Conservation (phyloP, 371 early-diverging fungal genomes). For the Syncephalastrum racemosum region DNA sequence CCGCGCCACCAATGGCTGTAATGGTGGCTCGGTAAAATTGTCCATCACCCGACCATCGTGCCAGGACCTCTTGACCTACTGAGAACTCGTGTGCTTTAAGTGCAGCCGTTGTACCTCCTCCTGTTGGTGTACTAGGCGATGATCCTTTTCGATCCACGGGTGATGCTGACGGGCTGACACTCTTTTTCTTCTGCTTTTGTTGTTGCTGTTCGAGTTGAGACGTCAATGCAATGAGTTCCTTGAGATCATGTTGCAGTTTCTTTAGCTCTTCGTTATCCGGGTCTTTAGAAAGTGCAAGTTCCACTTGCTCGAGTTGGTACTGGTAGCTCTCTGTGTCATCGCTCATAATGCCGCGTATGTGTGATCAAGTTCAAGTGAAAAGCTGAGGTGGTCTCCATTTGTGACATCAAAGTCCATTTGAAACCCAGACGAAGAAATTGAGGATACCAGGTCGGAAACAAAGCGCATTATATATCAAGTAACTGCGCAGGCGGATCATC, state of each 20-base stretch:
- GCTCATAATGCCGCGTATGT: neutral
- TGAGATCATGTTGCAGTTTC: conserved; percentile 67
- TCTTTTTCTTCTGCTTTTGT: conserved; percentile 8
- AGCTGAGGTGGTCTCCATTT: too few species aligned
- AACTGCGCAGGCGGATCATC: too few species aligned
- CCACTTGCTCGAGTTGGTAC: conserved; percentile 75
- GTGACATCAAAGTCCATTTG: too few species aligned
- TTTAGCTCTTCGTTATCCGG: conserved; percentile 70
- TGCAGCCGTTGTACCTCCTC: conserved; percentile 10
- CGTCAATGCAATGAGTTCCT: conserved; percentile 69
- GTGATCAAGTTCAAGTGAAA: too few species aligned
- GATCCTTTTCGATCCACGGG: conserved; percentile 3
- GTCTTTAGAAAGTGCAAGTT: conserved; percentile 66
- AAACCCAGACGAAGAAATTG: too few species aligned
- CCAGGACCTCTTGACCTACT: conserved; percentile 62
- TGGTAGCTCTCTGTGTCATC: conserved; percentile 67
- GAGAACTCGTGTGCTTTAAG: conserved; percentile 30
- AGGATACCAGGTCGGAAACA: too few species aligned
- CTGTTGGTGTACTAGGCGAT: conserved; percentile 9
- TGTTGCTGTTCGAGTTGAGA: conserved; percentile 35
- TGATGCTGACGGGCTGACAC: neutral
- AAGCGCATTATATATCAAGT: too few species aligned
- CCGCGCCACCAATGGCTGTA: conserved; percentile 63
- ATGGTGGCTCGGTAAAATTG: conserved; percentile 68
- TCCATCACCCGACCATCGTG: conserved; percentile 50